Evolutionary conservation across 2,329 filamentous ascomycete genomes (phyloP), one percentile per base, ranked within the genome.

Genomic region (Purpureocillium lavendulum): DNA sequence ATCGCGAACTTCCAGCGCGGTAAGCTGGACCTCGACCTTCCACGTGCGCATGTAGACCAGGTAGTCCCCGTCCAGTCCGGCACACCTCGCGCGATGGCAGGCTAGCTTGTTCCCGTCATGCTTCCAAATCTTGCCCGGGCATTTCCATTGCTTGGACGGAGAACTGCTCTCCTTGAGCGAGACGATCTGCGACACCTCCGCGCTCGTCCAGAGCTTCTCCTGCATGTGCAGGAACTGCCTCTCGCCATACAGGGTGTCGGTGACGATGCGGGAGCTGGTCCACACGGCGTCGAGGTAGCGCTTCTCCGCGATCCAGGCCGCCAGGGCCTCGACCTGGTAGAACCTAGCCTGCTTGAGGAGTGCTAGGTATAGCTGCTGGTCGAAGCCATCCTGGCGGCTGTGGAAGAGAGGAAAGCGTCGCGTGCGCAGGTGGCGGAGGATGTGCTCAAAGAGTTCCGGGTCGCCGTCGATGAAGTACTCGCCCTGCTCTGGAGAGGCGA

Each of bases 401-500:
- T 53, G 66, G 46, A 63, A 61, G 6, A 67, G 39, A 0, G 64
- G 60, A 39, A 55, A 54, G 14, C 52, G 44, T 7, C 52, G 50
- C 4, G 52, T 54, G 28, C 59, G 57, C 33, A 64, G 52, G 45
- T 57, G 60, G 12, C 52, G 49, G 24, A 63, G 50, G 38, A 65
- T 48, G 36, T 65, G 53, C 12, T 47, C 43, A 44, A 67, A 66
- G 6, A 61, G 39, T 3, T 51, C 50, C 0, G 56, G 52, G 39
- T 66, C 62, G 1, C 56, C 54, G 43, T 66, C 62, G 29, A 67
- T 41, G 46, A 64, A 64, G 48, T 60, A 62, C 12, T 55, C 36
- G 14, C 42, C 41, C 15, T 60, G 49, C 4, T 43, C 32, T 12
- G 46, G 40, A 2, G 30, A 40, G n/a, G 40, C 29, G 11, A 39